Evolutionary conservation across 108 stramenopile species (phyloP).

Genomic region (Conticribra weissflogii): DNA sequence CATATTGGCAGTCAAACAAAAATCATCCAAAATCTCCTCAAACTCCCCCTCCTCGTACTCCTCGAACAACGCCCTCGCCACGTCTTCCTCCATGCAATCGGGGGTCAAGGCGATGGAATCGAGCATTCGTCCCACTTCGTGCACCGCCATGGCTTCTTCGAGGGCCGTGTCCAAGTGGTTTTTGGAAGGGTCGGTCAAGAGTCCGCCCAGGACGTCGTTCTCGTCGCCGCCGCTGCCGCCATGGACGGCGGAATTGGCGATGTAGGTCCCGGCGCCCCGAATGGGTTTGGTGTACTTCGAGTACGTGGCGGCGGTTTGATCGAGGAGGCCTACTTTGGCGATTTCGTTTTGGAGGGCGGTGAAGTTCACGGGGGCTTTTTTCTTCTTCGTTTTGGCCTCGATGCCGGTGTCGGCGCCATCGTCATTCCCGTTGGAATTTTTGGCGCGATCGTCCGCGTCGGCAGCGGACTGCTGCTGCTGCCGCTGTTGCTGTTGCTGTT

Average conservation of each 20-base stretch:
- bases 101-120: conserved; percentile 86
- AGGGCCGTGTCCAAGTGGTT: conserved; percentile 51
- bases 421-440: no score
- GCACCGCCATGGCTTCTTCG: conserved; percentile 57
- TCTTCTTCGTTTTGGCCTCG: neutral
- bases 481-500: neutral
- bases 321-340: conserved; percentile 63
- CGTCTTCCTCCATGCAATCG: conserved; percentile 95
- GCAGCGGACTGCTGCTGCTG: neutral
- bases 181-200: conserved; percentile 43
- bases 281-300: conserved; percentile 89
- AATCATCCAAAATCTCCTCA: conserved; percentile 96
- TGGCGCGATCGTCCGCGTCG: no score
- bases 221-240: no score
- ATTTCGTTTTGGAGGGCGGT: conserved; percentile 19
- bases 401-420: no score
- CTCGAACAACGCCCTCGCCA: conserved; percentile 88
- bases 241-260: conserved; percentile 3
- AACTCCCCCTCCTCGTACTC: conserved; percentile 78
- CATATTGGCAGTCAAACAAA: conserved; percentile 86
- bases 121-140: conserved; percentile 79
- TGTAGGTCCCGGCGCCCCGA: conserved; percentile 56
- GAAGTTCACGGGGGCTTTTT: conserved; percentile 17
- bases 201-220: conserved; percentile 4
- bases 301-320: conserved; percentile 86